Evolutionary conservation across 768 basidiomycete species (phyloP).

Genomic region (Leccinum broughii): DNA sequence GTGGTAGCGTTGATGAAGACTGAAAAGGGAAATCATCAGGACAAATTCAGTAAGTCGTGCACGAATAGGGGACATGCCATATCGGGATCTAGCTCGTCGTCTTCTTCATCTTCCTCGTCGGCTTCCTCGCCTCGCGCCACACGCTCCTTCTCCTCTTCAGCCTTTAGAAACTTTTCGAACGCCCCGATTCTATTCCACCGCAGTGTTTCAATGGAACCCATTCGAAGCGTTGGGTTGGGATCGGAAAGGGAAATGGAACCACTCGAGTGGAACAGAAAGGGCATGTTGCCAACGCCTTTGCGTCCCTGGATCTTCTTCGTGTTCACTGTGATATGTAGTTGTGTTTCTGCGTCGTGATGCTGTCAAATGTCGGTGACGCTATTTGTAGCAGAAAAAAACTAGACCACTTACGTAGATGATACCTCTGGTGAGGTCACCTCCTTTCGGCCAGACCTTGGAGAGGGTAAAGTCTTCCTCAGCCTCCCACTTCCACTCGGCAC

Average conservation of each 20-base stretch:
- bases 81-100: constrained; percentile 31
- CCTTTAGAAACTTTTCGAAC: constrained; percentile 29
- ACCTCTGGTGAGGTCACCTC: constrained; percentile 43
- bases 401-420: constrained; percentile 60
- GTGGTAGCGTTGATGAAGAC: constrained; percentile 31
- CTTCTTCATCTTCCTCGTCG: constrained; percentile 27
- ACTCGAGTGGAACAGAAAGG: constrained; percentile 57
- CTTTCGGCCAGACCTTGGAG: constrained; percentile 55
- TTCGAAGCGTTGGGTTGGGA: constrained; percentile 24
- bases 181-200: constrained; percentile 33
- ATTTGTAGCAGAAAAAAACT: neutral
- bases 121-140: constrained; percentile 13
- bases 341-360: constrained; percentile 53
- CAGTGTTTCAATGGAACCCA: constrained; percentile 25
- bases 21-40: constrained; percentile 2
- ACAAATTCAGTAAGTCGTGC: neutral
- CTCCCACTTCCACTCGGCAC: constrained; percentile 63
- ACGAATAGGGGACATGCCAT: constrained; percentile 19
- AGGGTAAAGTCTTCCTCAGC: constrained; percentile 68
- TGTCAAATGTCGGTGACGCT: constrained; percentile 25
- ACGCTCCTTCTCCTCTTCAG: constrained; percentile 30
- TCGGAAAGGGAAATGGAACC: constrained; percentile 37
- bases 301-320: constrained; percentile 50
- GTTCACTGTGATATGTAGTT: constrained; percentile 65
- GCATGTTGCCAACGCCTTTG: constrained; percentile 60